A percentile compares a stretch with the other conserved stretches of the same genome.
phyloP scores from a whole-genome alignment of 2,329 filamentous ascomycete genomes.

The Karstenula rhodostoma region DNA sequence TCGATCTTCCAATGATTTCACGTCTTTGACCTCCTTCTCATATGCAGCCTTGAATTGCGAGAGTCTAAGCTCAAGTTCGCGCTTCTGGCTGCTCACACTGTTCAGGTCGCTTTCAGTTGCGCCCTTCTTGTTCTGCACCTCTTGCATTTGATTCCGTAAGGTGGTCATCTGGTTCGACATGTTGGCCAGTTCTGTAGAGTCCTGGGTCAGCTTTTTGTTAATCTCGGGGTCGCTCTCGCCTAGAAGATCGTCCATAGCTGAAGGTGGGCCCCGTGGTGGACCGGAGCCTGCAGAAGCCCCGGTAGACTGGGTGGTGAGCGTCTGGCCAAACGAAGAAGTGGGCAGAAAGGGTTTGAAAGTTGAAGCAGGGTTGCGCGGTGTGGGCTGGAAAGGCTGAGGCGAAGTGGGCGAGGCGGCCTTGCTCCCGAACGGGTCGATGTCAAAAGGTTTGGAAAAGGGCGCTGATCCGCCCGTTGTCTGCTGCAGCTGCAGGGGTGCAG shows the following conservation, averaged over 20 bases:
- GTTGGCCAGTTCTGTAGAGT: slow-evolving; percentile 92
- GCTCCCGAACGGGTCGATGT: slow-evolving; percentile 71
- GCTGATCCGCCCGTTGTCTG: slow-evolving; percentile 78
- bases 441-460: slow-evolving; percentile 50
- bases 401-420: slow-evolving; percentile 63
- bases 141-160: slow-evolving; percentile 91
- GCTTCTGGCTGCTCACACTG: slow-evolving; percentile 85
- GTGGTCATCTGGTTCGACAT: slow-evolving; percentile 94
- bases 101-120: slow-evolving; percentile 82
- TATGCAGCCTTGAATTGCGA: slow-evolving; percentile 87
- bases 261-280: slow-evolving; percentile 53
- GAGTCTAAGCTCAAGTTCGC: slow-evolving; percentile 88
- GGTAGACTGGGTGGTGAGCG: slow-evolving; percentile 77
- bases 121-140: slow-evolving; percentile 82
- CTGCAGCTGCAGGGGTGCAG: slow-evolving; percentile 65
- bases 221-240: slow-evolving; percentile 83
- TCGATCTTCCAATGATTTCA: slow-evolving; percentile 84
- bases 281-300: slow-evolving; percentile 64
- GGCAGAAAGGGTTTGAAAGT: slow-evolving; percentile 92
- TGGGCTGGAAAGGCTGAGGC: slow-evolving; percentile 57
- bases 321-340: slow-evolving; percentile 89
- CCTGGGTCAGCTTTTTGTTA: slow-evolving; percentile 84
- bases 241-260: slow-evolving; percentile 82
- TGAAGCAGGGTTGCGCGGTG: slow-evolving; percentile 52
- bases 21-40: slow-evolving; percentile 90